Evolutionary conservation across 805 yeast genomes (phyloP).

Genomic region (Kodamaea laetipori): DNA sequence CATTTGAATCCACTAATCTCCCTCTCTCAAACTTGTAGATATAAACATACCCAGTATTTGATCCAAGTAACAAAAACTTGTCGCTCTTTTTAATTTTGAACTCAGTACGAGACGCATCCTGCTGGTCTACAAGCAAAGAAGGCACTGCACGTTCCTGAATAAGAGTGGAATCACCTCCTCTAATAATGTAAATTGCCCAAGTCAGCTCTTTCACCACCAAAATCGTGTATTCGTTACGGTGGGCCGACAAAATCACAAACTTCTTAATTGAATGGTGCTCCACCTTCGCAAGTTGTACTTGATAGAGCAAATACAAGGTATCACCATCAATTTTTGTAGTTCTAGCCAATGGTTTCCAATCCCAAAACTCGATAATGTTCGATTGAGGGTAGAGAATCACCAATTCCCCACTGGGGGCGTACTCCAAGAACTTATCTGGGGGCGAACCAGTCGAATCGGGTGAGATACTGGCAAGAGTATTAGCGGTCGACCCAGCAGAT

Average conservation of each 20-base stretch:
- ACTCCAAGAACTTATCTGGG: constrained; percentile 16
- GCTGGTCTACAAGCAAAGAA: background rate
- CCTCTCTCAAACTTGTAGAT: constrained; percentile 15
- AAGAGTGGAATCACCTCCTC: background rate
- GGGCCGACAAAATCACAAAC: constrained; percentile 3
- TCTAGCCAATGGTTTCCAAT: constrained; percentile 23
- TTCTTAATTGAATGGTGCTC: background rate
- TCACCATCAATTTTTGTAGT: constrained; percentile 25
- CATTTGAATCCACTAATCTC: constrained; percentile 19
- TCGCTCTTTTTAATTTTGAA: constrained; percentile 24
- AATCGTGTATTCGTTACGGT: background rate
- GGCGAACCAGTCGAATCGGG: background rate
- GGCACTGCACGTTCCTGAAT: background rate
- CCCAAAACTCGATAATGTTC: constrained; percentile 35
- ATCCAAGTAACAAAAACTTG: constrained; percentile 24
- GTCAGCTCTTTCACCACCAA: background rate
- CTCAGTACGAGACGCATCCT: background rate
- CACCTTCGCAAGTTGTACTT: constrained; percentile 5
- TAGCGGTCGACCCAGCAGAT: too few relatives aligned
- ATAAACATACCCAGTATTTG: constrained; percentile 26
- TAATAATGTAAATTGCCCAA: background rate
- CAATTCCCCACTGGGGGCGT: constrained; percentile 38
- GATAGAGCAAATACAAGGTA: constrained; percentile 22
- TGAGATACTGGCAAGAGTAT: background rate
- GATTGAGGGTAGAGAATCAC: constrained; percentile 25